Percentiles rank a stretch among this genome's conserved stretches.
phyloP scores from a whole-genome alignment of 2,329 filamentous ascomycete species.

The Colletotrichum karsti region DNA sequence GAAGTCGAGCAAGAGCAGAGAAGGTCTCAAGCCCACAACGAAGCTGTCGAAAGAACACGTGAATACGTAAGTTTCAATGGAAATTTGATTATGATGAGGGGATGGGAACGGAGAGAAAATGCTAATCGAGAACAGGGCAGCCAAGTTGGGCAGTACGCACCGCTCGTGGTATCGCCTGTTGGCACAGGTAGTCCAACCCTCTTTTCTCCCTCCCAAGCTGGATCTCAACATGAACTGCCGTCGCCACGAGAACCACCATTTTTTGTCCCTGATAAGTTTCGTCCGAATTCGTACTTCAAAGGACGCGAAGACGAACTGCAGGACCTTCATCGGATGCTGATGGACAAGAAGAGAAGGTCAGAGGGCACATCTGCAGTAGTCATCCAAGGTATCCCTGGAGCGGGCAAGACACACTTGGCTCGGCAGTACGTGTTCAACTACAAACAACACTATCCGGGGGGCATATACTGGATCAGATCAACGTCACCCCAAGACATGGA shows the following conservation, averaged over 20 bases:
- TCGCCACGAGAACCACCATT: constrained; percentile 38
- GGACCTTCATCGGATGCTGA: constrained; percentile 66
- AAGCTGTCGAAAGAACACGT: constrained; percentile 53
- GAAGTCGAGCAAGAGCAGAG: constrained; percentile 65
- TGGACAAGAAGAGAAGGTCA: constrained; percentile 61
- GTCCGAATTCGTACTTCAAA: constrained; percentile 70
- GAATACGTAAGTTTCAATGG: background rate
- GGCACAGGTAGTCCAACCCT: background rate
- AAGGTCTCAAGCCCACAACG: constrained; percentile 49
- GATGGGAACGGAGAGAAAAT: background rate
- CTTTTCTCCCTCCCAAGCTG: background rate
- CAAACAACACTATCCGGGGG: constrained; percentile 67
- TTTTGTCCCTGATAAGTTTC: constrained; percentile 63
- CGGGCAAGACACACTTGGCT: constrained; percentile 75
- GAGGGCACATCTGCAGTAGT: constrained; percentile 70
- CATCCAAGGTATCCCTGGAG: constrained; percentile 70
- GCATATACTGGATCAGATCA: constrained; percentile 75
- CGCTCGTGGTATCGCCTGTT: background rate
- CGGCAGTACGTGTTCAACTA: constrained; percentile 73
- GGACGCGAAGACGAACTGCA: constrained; percentile 67
- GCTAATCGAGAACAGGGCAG: background rate
- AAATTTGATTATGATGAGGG: too few relatives aligned
- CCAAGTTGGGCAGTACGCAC: background rate
- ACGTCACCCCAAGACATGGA: constrained; percentile 66
- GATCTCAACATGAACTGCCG: background rate